Evolutionary conservation across 768 basidiomycete genomes (phyloP), one percentile per base, ranked within the genome.

Genomic region (Aureoboletus auriporus): DNA sequence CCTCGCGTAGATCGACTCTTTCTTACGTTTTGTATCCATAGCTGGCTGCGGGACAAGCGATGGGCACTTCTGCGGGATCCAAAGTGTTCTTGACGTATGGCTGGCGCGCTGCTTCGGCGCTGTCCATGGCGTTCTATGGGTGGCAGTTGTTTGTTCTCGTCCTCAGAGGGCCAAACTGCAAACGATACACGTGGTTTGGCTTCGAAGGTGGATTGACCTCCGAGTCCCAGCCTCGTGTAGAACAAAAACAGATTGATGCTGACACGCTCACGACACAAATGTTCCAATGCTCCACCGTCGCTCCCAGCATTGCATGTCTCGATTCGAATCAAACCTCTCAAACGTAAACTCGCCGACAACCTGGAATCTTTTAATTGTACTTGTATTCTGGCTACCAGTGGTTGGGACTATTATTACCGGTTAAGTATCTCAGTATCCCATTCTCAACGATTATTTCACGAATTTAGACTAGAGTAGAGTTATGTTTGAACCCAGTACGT

Each of bases 101-200:
- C n/a, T 74, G 71, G 70, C 60, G 57, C 34, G 59, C 66, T 6
- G 69, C 64, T 44, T 54, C 61, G 26, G 53, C 47, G 8, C 51
- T 69, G 8, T 68, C 64, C n/a, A 54, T 74, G 37, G 71, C 59
- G 2, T 65, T 69, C 33, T 58, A 68, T n/a, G 67, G 62, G 2
- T 65, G 66, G 41, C 64, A 64, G 14, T 17, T 75, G 1, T 17
- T 68, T 6, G 46, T 73, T 8, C 64, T 74, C 12, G 49, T 69
- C n/a, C 55, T 65, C 13, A 61, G 72, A 31, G 74, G 74, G 0
- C 74, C 74, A 12, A 53, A 65, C 46, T 68, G 62, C 48, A 48
- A 56, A 35, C 62, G 73, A 44, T 47, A 50, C 41, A 53, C 57
- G 34, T 84, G 83, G 83, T 70, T 84, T 59, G 82, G 84, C 14